A percentile compares a stretch with the other conserved stretches of the same genome.
Evolutionary conservation across 495 filamentous ascomycete genomes (phyloP).

Genomic region (Staphylotrichum longicolle): DNA sequence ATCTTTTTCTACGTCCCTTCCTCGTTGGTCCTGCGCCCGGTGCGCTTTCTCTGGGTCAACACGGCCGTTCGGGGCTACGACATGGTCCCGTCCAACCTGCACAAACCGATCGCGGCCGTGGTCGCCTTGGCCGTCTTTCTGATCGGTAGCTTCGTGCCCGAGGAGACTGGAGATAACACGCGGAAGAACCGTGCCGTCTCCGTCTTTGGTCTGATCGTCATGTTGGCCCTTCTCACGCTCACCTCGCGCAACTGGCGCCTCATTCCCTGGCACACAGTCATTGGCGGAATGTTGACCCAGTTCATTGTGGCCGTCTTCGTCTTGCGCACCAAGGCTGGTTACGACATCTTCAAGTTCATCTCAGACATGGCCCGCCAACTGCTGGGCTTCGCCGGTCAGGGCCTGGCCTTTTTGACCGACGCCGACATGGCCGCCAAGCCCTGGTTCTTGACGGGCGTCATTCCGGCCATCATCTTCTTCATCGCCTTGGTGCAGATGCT

Average conservation of each 20-base stretch:
- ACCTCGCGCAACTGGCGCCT: conserved; percentile 69
- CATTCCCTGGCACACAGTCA: conserved; percentile 85
- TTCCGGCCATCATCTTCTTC: conserved; percentile 91
- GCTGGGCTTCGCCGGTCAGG: conserved; percentile 67
- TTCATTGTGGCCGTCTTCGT: conserved; percentile 89
- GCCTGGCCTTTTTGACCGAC: conserved; percentile 68
- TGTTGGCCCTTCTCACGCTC: conserved; percentile 61
- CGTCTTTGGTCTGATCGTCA: conserved; percentile 74
- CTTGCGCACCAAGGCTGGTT: conserved; percentile 69
- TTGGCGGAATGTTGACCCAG: conserved; percentile 79
- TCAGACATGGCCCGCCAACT: conserved; percentile 65
- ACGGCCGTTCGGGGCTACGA: conserved; percentile 54
- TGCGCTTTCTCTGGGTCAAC: conserved; percentile 63
- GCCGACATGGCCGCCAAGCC: conserved; percentile 38
- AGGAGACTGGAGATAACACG: conserved; percentile 70
- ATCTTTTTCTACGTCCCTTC: conserved; percentile 71
- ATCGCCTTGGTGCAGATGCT: conserved; percentile 79
- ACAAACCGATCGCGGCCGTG: conserved; percentile 56
- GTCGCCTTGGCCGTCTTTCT: conserved; percentile 67
- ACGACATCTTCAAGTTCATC: conserved; percentile 86
- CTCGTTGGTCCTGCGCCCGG: conserved; percentile 60
- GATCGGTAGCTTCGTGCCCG: conserved; percentile 69
- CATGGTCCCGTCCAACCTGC: conserved; percentile 60
- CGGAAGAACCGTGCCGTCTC: conserved; percentile 75
- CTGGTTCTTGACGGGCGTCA: conserved; percentile 71